Evolutionary conservation across 2,329 filamentous ascomycete genomes (phyloP).

Genomic region (Cephalotrichum gorgonifer): DNA sequence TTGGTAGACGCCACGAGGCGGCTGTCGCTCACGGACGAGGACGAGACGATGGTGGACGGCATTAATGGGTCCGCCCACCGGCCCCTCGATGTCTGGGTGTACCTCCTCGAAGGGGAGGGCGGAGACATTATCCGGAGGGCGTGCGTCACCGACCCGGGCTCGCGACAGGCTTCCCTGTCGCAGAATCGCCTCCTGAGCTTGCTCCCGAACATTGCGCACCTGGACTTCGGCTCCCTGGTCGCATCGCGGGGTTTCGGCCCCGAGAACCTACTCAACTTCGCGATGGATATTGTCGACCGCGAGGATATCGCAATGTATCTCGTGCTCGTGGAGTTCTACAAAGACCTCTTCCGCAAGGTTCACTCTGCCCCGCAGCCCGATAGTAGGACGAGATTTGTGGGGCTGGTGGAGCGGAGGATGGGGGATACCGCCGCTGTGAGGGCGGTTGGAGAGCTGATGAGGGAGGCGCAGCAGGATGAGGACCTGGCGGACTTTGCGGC

Average conservation of each 20-base stretch:
- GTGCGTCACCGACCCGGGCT: background rate
- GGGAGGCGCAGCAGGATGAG: slow-evolving; percentile 3
- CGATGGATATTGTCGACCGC: slow-evolving; percentile 17
- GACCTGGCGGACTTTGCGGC: background rate
- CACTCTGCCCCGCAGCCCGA: background rate
- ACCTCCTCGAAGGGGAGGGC: background rate
- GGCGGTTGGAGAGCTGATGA: slow-evolving; percentile 2
- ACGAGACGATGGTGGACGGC: background rate
- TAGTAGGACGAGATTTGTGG: background rate
- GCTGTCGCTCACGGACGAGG: background rate
- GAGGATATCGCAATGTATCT: slow-evolving; percentile 5
- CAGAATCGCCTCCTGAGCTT: slow-evolving; percentile 4
- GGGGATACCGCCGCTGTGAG: slow-evolving; percentile 1
- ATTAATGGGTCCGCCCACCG: background rate
- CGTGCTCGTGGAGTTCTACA: slow-evolving; percentile 5
- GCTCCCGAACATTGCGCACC: background rate
- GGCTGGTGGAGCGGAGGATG: background rate
- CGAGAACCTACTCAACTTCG: slow-evolving; percentile 34
- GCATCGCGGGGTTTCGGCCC: slow-evolving; percentile 18
- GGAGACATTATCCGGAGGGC: background rate
- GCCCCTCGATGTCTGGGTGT: background rate
- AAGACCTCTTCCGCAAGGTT: slow-evolving; percentile 1
- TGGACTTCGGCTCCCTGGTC: background rate
- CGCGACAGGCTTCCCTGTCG: slow-evolving; percentile 3
- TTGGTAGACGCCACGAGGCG: background rate